Conservation (phyloP, 2,329 filamentous ascomycete genomes). For the Colletotrichum siamense region DNA sequence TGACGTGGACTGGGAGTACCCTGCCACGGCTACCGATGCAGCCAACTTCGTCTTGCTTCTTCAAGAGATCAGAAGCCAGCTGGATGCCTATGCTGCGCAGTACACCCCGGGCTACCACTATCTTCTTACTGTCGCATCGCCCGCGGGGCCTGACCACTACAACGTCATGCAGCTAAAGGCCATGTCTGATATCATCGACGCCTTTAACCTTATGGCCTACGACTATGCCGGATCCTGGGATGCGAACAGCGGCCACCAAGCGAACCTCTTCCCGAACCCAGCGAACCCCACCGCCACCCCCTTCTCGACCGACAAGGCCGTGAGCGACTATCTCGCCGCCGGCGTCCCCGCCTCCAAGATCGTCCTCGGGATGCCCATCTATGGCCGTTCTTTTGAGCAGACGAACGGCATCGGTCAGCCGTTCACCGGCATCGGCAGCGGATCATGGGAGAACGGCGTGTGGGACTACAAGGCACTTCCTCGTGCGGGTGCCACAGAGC, state of each 20-base stretch:
- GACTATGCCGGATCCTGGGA: constrained; percentile 77
- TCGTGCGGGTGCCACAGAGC: constrained; percentile 60
- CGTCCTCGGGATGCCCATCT: constrained; percentile 80
- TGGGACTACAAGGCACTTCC: constrained; percentile 86
- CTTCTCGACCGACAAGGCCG: constrained; percentile 70
- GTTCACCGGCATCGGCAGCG: constrained; percentile 69
- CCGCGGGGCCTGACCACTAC: constrained; percentile 55
- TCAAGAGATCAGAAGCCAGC: constrained; percentile 46
- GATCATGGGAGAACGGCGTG: constrained; percentile 75
- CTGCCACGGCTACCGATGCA: constrained; percentile 39
- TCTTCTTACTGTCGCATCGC: constrained; percentile 57
- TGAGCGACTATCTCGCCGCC: constrained; percentile 68
- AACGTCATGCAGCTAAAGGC: constrained; percentile 47
- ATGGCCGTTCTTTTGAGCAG: constrained; percentile 70
- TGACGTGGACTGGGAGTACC: constrained; percentile 48
- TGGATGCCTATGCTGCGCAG: constrained; percentile 52
- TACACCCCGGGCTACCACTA: constrained; percentile 55
- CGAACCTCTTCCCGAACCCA: constrained; percentile 69
- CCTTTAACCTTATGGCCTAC: constrained; percentile 73
- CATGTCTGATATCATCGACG: constrained; percentile 49
- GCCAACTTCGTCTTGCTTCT: constrained; percentile 51
- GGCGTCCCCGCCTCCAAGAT: constrained; percentile 72
- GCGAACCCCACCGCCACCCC: constrained; percentile 65
- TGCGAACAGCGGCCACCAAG: constrained; percentile 66
- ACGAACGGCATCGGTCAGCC: constrained; percentile 69